phyloP scores from a whole-genome alignment of 805 yeast species.

The Lipomyces chichibuensis region DNA sequence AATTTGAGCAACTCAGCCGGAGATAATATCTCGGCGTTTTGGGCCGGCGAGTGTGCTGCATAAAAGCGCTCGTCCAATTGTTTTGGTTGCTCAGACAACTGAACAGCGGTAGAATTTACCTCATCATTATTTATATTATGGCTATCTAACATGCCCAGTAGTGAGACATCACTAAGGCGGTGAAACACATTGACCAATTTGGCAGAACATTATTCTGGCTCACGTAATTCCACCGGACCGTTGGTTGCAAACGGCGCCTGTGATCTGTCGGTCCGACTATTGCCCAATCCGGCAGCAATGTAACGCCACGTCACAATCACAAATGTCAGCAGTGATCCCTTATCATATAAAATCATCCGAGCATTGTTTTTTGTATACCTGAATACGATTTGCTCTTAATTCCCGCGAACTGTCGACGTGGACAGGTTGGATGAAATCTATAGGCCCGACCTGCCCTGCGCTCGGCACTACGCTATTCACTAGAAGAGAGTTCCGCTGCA shows the following conservation, averaged over 20 bases:
- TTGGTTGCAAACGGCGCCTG: background rate
- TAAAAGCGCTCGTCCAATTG: background rate
- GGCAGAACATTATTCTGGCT: background rate
- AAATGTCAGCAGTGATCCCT: background rate
- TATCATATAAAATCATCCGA: background rate
- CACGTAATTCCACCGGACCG: background rate
- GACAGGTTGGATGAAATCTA: too few species aligned
- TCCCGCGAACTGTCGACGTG: too few species aligned
- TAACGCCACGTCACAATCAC: background rate
- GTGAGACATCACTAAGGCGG: background rate
- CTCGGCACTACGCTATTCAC: background rate
- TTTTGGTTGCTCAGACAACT: background rate
- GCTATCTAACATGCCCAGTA: background rate
- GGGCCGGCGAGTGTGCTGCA: background rate
- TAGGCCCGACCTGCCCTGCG: background rate
- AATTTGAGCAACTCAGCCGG: background rate
- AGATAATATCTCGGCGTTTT: too few species aligned
- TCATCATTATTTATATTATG: background rate
- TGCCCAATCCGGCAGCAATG: background rate
- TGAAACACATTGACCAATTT: background rate
- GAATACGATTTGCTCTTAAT: too few species aligned
- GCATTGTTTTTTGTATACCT: background rate
- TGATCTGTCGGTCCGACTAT: background rate
- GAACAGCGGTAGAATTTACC: background rate
- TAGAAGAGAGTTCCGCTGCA: too few species aligned